Evolutionary conservation across 305 asterid genomes (phyloP).

Genomic region (Caryopteris hybrid): DNA sequence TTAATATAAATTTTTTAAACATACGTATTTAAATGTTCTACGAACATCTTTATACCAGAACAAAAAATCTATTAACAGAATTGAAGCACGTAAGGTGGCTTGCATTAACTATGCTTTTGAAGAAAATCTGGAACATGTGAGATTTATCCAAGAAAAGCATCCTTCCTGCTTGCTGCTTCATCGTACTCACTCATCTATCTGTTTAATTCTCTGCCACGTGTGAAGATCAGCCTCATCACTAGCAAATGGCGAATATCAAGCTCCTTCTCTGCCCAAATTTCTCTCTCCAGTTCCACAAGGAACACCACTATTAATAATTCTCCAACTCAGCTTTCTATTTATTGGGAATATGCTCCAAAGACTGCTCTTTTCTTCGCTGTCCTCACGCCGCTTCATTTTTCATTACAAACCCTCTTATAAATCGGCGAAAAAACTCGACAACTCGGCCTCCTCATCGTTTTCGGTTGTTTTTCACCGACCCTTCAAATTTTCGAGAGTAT

Average conservation of each 20-base stretch:
- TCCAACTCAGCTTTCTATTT: background rate
- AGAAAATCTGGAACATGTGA: background rate
- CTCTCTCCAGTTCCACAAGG: background rate
- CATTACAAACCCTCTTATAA: constrained; percentile 10
- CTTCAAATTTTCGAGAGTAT: constrained; percentile 30
- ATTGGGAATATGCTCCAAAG: constrained; percentile 41
- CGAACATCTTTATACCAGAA: too few species aligned
- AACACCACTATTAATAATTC: background rate
- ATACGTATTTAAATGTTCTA: background rate
- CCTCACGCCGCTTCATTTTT: constrained; percentile 24
- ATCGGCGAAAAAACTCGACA: constrained; percentile 5
- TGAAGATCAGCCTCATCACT: background rate
- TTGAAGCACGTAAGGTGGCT: too few species aligned
- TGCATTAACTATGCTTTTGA: too few species aligned
- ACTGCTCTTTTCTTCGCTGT: constrained; percentile 28
- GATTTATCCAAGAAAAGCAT: background rate
- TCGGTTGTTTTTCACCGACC: constrained; percentile 35
- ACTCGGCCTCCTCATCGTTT: constrained; percentile 15
- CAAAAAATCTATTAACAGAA: too few species aligned
- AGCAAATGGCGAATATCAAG: constrained; percentile 15
- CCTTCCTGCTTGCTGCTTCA: background rate
- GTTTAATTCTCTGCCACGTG: constrained; percentile 25
- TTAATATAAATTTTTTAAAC: background rate
- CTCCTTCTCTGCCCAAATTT: constrained; percentile 9
- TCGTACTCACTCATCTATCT: background rate